phyloP scores from a whole-genome alignment of 2,329 filamentous ascomycete genomes.

The Colletotrichum limetticola region DNA sequence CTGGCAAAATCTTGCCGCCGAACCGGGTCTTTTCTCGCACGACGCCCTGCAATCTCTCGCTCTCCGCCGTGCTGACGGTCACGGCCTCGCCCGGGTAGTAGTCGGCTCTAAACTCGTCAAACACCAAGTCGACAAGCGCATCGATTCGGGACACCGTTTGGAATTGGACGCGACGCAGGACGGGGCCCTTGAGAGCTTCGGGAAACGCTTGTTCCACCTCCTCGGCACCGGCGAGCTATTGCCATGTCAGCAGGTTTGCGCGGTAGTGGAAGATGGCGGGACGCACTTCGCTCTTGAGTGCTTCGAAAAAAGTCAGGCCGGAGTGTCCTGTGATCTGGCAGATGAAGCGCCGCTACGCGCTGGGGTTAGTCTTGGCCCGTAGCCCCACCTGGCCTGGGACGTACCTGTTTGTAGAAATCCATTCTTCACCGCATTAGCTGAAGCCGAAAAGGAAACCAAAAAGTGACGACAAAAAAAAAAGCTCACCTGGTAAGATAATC shows the following conservation, averaged over 20 bases:
- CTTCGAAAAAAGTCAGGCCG: slow-evolving; percentile 90
- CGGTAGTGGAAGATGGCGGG: slow-evolving; percentile 1
- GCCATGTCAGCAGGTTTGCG: slow-evolving; percentile 15
- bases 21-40: slow-evolving; percentile 90
- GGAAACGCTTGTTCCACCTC: slow-evolving; percentile 94
- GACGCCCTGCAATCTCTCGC: slow-evolving; percentile 76
- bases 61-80: slow-evolving; percentile 75
- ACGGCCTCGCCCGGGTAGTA: slow-evolving; percentile 92
- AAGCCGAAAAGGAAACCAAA: neutral
- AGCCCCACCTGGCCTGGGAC: slow-evolving; percentile 40
- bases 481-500: slow-evolving; percentile 84
- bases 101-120: slow-evolving; percentile 85
- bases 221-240: slow-evolving; percentile 79
- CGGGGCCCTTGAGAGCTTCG: slow-evolving; percentile 88
- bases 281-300: slow-evolving; percentile 88
- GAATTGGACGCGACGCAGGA: slow-evolving; percentile 91
- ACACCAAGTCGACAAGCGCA: slow-evolving; percentile 76
- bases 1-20: slow-evolving; percentile 67
- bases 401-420: slow-evolving; percentile 93
- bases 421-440: slow-evolving; percentile 66
- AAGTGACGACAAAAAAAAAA: neutral
- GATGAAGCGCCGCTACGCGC: slow-evolving; percentile 81
- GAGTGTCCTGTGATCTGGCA: slow-evolving; percentile 97
- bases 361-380: slow-evolving; percentile 31
- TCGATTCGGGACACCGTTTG: slow-evolving; percentile 91